Base-by-base conservation (phyloP, 2,329 filamentous ascomycete species). In the Lachnellula arida region DNA sequence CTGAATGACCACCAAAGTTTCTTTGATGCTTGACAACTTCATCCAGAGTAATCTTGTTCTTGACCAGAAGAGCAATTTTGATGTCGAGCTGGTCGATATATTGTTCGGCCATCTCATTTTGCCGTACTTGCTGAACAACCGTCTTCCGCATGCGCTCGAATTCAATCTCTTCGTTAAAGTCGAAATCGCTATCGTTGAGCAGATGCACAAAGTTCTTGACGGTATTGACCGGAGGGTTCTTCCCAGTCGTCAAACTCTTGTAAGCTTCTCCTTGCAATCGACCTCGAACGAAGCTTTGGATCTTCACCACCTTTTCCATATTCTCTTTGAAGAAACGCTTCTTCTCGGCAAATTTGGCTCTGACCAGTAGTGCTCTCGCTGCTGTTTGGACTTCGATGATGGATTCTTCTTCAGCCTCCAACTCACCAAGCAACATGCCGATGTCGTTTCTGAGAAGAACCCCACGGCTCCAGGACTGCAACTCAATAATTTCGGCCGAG, bases 71-170 rank as follows among this genome's bases (percentile, higher is more conserved):
- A 1, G 94, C 94, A 71, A 99, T 99, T 76, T 99, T 99, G 78
- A 99, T 96, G 69, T 99, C 95, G 37, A 99, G 82, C 70, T 99
- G 94, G 66, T 96, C 92, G 64, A 99, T 96, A 69, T 99, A 99
- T 70, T 97, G 91, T 74, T 99, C 94, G 40, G 95, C 84, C 77
- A 96, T 86, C 74, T 99, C 94, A 68, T 99, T 99, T 66, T 97
- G 92, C 48, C 93, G 87, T 9, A 99, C 94, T 70, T 97, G 92
- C 69, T 97, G 92, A 6, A 99, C 92, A 15, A 99, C 94, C 4
- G 90, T 95, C 77, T 97, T 97, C 52, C 95, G 85, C 69, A 97
- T 78, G 48, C 92, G 84, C 72, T 99, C 94, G 63, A 97, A 97
- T 70, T 99, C 94, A 51, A 99, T 87, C 71, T 99, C 94, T 71